Base-by-base conservation (phyloP, 768 basidiomycete genomes). In the Pisolithus sp. region DNA sequence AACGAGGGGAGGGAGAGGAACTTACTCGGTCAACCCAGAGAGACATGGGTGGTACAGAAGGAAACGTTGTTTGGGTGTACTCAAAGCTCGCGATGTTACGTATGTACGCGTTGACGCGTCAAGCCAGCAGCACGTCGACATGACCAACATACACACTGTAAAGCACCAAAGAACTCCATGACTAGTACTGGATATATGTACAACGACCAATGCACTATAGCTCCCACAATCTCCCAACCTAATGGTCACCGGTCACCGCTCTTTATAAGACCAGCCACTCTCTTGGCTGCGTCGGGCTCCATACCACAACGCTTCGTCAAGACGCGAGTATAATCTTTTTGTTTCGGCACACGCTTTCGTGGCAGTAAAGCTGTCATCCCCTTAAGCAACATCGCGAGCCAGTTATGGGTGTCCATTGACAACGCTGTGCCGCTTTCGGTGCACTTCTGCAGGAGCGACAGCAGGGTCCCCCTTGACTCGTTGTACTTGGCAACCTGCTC, bases 11-110 rank as follows among this genome's bases (percentile, higher is more conserved):
- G 4, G 26, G 20, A 26, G 39, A 13, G 44, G 26, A 7, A 47
- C 51, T 57, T 54, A 53, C 55, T 49, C 76, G 75, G 66, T 85
- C 83, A 42, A 85, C 83, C 82, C 82, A 85, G 51, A 85, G 78
- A 50, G 83, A 81, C 83, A 85, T 85, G 44, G 7, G 15, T 42
- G 43, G 17, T 26, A 15, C 34, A 34, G 34, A 34, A 34, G 5
- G 34, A 13, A 13, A 34, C 10, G 31, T 4, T 34, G 31, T 10
- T 34, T 10, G 8, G 7, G 28, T 7, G 26, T 26, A 7, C 26
- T 26, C 26, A 7, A 26, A 26, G 26, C 7, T 30, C 28, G 28
- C 28, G 28, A 7, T 6, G 28, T 6, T 30, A 30, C 8, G 28
- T 30, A 7, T 30, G 28, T 9, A 30, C 28, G 31, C 31, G 31